Evolutionary conservation across 2,329 filamentous ascomycete genomes (phyloP).

Genomic region (Claviceps sp.): DNA sequence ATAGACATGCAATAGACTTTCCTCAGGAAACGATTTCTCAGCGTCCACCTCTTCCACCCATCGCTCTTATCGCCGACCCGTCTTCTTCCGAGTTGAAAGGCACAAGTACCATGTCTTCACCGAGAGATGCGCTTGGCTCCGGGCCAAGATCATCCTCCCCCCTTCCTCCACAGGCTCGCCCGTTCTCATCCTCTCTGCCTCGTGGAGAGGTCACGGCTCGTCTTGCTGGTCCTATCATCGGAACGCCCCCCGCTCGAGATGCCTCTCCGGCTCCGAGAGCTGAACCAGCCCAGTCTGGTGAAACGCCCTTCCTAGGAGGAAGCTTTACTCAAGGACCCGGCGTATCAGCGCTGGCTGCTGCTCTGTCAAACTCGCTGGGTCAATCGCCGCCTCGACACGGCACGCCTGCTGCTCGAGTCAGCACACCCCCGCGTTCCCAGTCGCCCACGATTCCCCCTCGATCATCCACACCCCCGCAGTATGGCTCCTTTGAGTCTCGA

Average conservation of each 20-base stretch:
- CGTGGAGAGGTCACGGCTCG: conserved; percentile 48
- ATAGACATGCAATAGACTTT: conserved; percentile 2
- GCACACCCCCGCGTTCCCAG: conserved; percentile 38
- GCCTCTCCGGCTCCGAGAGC: conserved; percentile 18
- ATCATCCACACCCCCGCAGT: conserved; percentile 52
- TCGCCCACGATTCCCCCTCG: conserved; percentile 22
- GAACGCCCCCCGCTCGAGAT: conserved; percentile 23
- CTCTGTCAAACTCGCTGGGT: conserved; percentile 63
- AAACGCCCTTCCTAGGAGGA: conserved; percentile 53
- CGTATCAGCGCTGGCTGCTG: conserved; percentile 76
- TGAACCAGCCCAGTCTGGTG: conserved; percentile 20
- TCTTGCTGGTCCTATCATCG: conserved; percentile 42
- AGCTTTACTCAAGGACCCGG: conserved; percentile 60
- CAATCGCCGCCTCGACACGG: conserved; percentile 57
- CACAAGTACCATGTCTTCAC: conserved; percentile 18
- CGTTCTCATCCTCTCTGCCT: conserved; percentile 37
- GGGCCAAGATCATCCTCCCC: conserved; percentile 33
- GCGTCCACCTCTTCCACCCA: not conserved
- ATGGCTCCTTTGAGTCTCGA: conserved; percentile 72
- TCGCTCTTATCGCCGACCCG: not conserved
- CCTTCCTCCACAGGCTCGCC: conserved; percentile 30
- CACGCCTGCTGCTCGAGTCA: conserved; percentile 45
- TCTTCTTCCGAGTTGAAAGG: not conserved
- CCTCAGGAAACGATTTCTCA: not conserved
- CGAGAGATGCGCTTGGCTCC: conserved; percentile 24